These are phyloP conservation scores for Westerdykella aurantiaca DNA, from an alignment of 2,329 filamentous ascomycete genomes.

Conservation along the genomic window DNA sequence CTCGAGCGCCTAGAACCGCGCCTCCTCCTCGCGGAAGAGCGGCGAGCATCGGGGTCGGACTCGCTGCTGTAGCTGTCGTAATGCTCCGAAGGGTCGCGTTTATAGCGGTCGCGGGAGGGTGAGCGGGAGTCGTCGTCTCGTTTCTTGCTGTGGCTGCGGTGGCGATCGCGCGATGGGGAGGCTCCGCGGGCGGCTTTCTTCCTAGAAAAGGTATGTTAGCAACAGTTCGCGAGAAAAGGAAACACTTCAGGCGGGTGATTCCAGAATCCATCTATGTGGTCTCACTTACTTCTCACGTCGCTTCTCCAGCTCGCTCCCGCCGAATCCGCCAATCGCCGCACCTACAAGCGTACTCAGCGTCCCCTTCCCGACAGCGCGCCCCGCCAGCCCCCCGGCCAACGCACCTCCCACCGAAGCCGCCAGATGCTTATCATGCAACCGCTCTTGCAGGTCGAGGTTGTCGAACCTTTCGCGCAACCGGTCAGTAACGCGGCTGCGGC, in stretches of 20 bases:
- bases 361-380: slow-evolving; percentile 27
- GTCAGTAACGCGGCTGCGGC: slow-evolving; percentile 29
- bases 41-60: slow-evolving; percentile 11
- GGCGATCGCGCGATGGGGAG: slow-evolving; percentile 8
- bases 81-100: slow-evolving; percentile 2
- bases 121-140: slow-evolving; percentile 9
- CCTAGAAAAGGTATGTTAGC: slow-evolving; percentile 5
- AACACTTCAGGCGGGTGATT: neutral
- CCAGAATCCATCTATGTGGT: slow-evolving; percentile 1
- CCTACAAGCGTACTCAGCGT: slow-evolving; percentile 35
- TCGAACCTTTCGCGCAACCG: slow-evolving; percentile 34
- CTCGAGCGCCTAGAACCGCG: slow-evolving; percentile 4
- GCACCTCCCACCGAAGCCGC: slow-evolving; percentile 36
- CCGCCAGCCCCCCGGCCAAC: slow-evolving; percentile 35
- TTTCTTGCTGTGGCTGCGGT: slow-evolving; percentile 7
- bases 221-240: neutral
- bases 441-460: slow-evolving; percentile 19
- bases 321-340: slow-evolving; percentile 31
- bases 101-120: slow-evolving; percentile 10
- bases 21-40: slow-evolving; percentile 7
- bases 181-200: slow-evolving; percentile 7
- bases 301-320: slow-evolving; percentile 24
- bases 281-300: slow-evolving; percentile 22
- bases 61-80: slow-evolving; percentile 10
- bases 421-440: slow-evolving; percentile 23